A percentile compares a stretch with the other conserved stretches of the same genome.
Conservation (phyloP, 2,329 filamentous ascomycete species). For the Diaporthe vaccinii region DNA sequence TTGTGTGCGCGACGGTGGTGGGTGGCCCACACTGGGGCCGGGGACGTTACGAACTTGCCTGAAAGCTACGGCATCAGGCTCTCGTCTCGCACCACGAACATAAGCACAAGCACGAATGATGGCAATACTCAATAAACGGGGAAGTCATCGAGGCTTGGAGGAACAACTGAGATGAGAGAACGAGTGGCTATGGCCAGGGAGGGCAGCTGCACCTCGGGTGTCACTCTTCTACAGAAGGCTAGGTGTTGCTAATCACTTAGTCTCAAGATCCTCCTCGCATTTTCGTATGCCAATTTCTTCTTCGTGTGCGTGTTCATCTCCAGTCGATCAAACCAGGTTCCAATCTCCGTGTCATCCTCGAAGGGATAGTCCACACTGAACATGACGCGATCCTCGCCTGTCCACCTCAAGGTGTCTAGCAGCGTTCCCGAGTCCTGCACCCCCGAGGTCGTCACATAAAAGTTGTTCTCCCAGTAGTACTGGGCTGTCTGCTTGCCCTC, state of each 20-base stretch:
- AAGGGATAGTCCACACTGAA: conserved; percentile 33
- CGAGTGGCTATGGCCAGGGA: not conserved
- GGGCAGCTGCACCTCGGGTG: too few species aligned
- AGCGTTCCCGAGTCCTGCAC: conserved; percentile 28
- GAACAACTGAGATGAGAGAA: not conserved
- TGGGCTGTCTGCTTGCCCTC: not conserved
- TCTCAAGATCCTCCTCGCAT: conserved; percentile 25
- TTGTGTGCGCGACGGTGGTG: too few species aligned
- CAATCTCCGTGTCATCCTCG: conserved; percentile 13
- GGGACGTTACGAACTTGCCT: not conserved
- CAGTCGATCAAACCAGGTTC: conserved; percentile 25
- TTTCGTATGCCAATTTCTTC: conserved; percentile 24
- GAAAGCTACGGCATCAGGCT: not conserved
- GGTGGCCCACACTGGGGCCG: too few species aligned
- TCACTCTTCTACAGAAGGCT: not conserved
- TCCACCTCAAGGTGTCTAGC: conserved; percentile 11
- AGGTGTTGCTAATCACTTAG: not conserved
- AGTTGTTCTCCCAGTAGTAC: conserved; percentile 36
- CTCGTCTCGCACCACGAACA: not conserved
- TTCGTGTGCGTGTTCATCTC: conserved; percentile 32
- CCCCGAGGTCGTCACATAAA: conserved; percentile 19
- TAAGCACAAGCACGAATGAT: not conserved
- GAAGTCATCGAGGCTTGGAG: too few species aligned
- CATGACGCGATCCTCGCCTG: conserved; percentile 29
- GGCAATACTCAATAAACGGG: too few species aligned